Evolutionary conservation across 305 asterid genomes (phyloP).

Genomic region (Plantago rigida): DNA sequence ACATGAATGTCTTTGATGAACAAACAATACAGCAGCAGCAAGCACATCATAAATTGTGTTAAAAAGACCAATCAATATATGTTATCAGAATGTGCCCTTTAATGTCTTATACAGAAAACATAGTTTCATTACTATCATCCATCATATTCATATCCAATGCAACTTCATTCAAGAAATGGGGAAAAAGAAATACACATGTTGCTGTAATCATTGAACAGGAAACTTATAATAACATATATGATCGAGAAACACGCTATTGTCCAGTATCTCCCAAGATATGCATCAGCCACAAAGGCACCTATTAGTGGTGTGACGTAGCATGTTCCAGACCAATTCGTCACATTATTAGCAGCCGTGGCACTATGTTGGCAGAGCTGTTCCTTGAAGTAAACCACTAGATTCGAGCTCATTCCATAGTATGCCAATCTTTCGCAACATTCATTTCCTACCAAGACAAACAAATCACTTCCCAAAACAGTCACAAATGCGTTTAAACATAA

Average conservation of each 20-base stretch:
- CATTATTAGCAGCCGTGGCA: constrained; percentile 44
- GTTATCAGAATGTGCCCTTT: background rate
- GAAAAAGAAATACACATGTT: background rate
- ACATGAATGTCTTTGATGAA: too few relatives aligned
- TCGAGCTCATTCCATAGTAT: constrained; percentile 50
- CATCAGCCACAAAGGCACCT: constrained; percentile 87
- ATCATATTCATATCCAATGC: background rate
- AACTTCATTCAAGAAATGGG: constrained; percentile 12
- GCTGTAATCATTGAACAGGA: background rate
- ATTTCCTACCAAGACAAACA: constrained; percentile 26
- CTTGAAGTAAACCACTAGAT: constrained; percentile 35
- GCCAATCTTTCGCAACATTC: constrained; percentile 53
- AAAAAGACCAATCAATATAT: too few relatives aligned
- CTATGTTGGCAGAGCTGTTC: constrained; percentile 35
- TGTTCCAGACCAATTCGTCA: constrained; percentile 72
- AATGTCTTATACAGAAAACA: background rate
- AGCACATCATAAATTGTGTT: too few relatives aligned
- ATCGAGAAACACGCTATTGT: constrained; percentile 67
- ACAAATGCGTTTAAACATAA: background rate
- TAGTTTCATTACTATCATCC: background rate
- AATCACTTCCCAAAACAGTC: background rate
- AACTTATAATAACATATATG: constrained; percentile 67
- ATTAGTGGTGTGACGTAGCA: constrained; percentile 73
- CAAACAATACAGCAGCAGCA: too few relatives aligned
- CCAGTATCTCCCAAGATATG: constrained; percentile 80